These are phyloP conservation scores for Trichoderma simmonsii DNA, from an alignment of 2,329 filamentous ascomycete species.

Conservation along the genomic window DNA sequence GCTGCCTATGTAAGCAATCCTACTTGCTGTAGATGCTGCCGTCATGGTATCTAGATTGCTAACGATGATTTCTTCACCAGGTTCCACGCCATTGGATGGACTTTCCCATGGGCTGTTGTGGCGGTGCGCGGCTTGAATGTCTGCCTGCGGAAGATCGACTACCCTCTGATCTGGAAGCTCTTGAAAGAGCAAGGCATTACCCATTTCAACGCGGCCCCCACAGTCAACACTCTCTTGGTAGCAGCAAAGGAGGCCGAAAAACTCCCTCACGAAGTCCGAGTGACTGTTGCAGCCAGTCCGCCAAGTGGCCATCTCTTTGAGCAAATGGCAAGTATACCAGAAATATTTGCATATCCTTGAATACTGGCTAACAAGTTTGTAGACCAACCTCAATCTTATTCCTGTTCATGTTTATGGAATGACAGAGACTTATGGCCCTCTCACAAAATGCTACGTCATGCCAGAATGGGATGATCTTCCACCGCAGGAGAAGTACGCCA, in stretches of 20 bases:
- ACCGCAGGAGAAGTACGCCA: constrained; percentile 72
- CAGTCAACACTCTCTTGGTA: constrained; percentile 91
- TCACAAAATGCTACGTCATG: constrained; percentile 89
- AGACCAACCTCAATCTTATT: constrained; percentile 68
- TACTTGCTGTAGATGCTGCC: constrained; percentile 20
- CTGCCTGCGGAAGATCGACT: constrained; percentile 92
- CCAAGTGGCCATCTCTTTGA: constrained; percentile 89
- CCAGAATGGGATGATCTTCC: constrained; percentile 78
- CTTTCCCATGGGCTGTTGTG: constrained; percentile 89
- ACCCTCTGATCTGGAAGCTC: constrained; percentile 85
- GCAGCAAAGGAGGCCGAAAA: constrained; percentile 70
- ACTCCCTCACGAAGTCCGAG: constrained; percentile 68
- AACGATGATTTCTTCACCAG: constrained; percentile 22
- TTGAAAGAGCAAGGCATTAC: constrained; percentile 84
- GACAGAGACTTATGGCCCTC: constrained; percentile 87
- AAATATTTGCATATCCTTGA: background rate
- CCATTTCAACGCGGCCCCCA: constrained; percentile 94
- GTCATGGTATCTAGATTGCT: background rate
- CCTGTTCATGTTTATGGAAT: constrained; percentile 93
- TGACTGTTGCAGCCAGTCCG: constrained; percentile 90
- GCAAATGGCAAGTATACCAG: constrained; percentile 65
- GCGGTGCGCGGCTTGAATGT: constrained; percentile 93
- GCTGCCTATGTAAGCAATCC: constrained; percentile 68
- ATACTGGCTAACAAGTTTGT: background rate
- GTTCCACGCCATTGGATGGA: constrained; percentile 74